Evolutionary conservation across 1,284 basidiomycete species (phyloP).

Genomic region (Anthracocystis setariae): DNA sequence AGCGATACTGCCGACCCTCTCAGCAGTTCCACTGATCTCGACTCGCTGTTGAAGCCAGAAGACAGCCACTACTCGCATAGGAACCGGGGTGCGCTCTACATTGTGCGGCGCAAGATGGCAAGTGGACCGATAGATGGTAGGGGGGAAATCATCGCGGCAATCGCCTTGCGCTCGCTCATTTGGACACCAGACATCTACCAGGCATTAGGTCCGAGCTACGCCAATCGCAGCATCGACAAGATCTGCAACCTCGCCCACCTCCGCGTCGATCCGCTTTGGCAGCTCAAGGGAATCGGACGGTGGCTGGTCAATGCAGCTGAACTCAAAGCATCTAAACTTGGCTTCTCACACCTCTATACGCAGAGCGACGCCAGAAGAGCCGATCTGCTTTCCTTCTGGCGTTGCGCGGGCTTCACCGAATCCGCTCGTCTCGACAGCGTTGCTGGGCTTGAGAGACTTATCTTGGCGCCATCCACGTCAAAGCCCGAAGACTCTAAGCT

Average conservation of each 20-base stretch:
- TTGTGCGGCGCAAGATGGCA: conserved; percentile 18
- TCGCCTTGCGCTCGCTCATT: conserved; percentile 43
- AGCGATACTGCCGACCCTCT: neutral
- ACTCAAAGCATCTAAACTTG: conserved; percentile 37
- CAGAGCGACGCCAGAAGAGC: conserved; percentile 12
- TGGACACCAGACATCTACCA: conserved; percentile 52
- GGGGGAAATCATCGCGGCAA: conserved; percentile 25
- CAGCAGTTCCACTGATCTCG: conserved; percentile 16
- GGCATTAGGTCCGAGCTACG: conserved; percentile 37
- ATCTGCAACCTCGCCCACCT: conserved; percentile 37
- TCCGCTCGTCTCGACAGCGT: conserved; percentile 29
- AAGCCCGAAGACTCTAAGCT: conserved; percentile 13
- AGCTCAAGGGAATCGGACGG: conserved; percentile 37
- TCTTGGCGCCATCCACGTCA: neutral
- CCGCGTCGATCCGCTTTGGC: conserved; percentile 33
- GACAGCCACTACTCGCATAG: conserved; percentile 43
- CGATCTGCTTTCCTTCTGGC: conserved; percentile 35
- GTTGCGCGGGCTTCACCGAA: conserved; percentile 20
- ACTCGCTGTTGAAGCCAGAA: conserved; percentile 28
- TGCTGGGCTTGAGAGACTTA: conserved; percentile 33
- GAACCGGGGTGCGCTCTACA: conserved; percentile 42
- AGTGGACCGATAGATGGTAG: neutral
- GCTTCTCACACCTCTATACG: conserved; percentile 44
- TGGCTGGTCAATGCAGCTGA: conserved; percentile 40
- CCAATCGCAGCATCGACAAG: conserved; percentile 46